A percentile compares a stretch with the other conserved stretches of the same genome.
phyloP scores from a whole-genome alignment of 805 yeast species.

The Wickerhamomyces rabaulensis region DNA sequence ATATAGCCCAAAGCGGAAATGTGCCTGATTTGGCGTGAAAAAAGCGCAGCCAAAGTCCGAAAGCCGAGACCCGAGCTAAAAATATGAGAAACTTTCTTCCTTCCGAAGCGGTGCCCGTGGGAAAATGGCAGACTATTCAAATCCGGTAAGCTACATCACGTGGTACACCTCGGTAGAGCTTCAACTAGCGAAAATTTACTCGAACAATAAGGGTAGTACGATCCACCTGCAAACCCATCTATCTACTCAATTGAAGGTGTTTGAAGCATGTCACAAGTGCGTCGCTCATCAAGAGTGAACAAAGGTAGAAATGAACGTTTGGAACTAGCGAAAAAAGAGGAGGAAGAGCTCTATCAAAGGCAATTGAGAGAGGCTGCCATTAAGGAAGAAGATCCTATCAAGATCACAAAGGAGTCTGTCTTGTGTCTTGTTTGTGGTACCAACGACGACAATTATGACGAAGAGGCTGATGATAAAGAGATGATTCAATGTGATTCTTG shows the following conservation, averaged over 20 bases:
- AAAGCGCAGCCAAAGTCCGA: too few species aligned
- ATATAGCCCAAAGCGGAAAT: too few species aligned
- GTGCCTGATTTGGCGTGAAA: too few species aligned
- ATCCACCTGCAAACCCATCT: too few species aligned
- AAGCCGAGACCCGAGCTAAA: too few species aligned
- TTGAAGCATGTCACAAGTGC: constrained; percentile 16
- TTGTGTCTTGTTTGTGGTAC: constrained; percentile 61
- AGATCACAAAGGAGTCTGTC: constrained; percentile 31
- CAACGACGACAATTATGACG: constrained; percentile 51
- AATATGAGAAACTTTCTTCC: too few species aligned
- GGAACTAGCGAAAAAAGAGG: constrained; percentile 25
- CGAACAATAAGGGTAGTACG: too few species aligned
- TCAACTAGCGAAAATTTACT: too few species aligned
- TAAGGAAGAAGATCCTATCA: constrained; percentile 13
- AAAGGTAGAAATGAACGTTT: constrained; percentile 34
- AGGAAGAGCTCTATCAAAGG: constrained; percentile 17
- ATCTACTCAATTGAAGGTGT: background rate
- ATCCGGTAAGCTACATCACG: too few species aligned
- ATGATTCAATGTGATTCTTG: constrained; percentile 68
- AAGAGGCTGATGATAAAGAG: constrained; percentile 47
- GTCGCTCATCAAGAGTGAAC: constrained; percentile 38
- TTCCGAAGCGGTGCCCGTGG: too few species aligned
- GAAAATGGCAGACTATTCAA: too few species aligned
- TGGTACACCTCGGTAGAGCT: too few species aligned
- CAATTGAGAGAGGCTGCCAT: constrained; percentile 7